phyloP scores from a whole-genome alignment of 805 yeast species.

The Starmerella stigmatis region DNA sequence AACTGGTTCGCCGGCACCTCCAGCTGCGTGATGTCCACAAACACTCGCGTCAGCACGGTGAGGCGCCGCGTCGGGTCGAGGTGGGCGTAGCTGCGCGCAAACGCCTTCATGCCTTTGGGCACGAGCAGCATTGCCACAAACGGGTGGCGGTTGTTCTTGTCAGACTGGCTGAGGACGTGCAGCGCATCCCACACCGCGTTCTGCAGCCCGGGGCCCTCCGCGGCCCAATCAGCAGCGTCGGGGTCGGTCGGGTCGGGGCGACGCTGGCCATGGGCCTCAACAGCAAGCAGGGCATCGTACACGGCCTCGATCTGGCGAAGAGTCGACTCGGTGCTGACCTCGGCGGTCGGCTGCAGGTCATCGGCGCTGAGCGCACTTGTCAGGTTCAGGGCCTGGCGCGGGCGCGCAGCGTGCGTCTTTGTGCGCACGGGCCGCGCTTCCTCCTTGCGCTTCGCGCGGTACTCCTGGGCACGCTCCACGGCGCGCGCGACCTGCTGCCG shows the following conservation, averaged over 20 bases:
- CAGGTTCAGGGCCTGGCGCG: conserved; percentile 28
- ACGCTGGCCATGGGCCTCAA: conserved; percentile 66
- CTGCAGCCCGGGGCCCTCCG: conserved; percentile 26
- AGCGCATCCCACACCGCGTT: conserved; percentile 63
- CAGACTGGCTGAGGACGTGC: conserved; percentile 37
- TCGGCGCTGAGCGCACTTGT: conserved; percentile 31
- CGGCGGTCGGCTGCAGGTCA: conserved; percentile 24
- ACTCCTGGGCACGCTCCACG: conserved; percentile 73
- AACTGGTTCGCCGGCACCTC: conserved; percentile 43
- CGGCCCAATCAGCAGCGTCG: conserved; percentile 29
- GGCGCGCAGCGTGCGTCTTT: conserved; percentile 20
- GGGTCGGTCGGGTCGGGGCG: conserved; percentile 33
- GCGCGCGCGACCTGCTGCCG: conserved; percentile 97
- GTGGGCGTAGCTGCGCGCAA: conserved; percentile 81
- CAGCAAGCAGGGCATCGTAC: conserved; percentile 61
- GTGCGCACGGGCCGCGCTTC: conserved; percentile 39
- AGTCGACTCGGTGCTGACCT: conserved; percentile 37
- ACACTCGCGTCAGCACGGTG: conserved; percentile 63
- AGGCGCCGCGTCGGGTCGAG: conserved; percentile 64
- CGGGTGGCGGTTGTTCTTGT: conserved; percentile 41
- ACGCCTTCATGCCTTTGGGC: conserved; percentile 78
- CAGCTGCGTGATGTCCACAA: conserved; percentile 69
- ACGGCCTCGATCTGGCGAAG: conserved; percentile 67
- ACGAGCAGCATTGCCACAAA: conserved; percentile 73
- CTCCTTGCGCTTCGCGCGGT: conserved; percentile 34